These are phyloP conservation scores for Tetrahymena thermophila DNA, from an alignment of 73 alveolate species.

Conservation along the genomic window DNA sequence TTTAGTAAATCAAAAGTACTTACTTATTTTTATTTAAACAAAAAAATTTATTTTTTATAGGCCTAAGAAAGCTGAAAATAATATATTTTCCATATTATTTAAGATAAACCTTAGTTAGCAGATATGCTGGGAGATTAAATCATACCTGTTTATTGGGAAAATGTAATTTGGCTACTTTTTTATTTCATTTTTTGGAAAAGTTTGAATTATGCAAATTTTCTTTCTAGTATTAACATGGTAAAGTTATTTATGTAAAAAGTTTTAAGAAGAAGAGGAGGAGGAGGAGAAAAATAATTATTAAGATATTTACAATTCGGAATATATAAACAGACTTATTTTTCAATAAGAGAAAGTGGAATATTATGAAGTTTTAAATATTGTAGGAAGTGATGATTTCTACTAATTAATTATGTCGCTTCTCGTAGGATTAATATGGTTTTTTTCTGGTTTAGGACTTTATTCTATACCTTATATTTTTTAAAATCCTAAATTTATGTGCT, in stretches of 20 bases:
- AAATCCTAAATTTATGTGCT: not conserved
- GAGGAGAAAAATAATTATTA: not conserved
- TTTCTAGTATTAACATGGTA: not conserved
- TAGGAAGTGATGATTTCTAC: not conserved
- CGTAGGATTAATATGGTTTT: not conserved
- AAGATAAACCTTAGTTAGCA: not conserved
- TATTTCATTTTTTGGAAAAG: not conserved
- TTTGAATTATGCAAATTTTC: not conserved
- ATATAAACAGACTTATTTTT: not conserved
- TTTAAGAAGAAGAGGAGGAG: not conserved
- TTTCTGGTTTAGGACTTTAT: not conserved
- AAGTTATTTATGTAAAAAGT: not conserved
- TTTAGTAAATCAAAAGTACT: not conserved
- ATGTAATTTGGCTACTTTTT: not conserved
- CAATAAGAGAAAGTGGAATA: not conserved
- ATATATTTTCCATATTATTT: too few relatives aligned
- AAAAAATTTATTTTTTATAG: too few relatives aligned
- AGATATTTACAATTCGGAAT: not conserved
- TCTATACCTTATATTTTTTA: not conserved
- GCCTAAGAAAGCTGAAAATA: not conserved
- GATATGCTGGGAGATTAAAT: not conserved
- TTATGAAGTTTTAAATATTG: not conserved
- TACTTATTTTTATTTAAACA: too few relatives aligned
- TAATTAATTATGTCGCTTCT: not conserved
- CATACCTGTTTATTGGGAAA: not conserved